phyloP scores from a whole-genome alignment of 192 early-diverging fungal species.

The Linderina pennispora region DNA sequence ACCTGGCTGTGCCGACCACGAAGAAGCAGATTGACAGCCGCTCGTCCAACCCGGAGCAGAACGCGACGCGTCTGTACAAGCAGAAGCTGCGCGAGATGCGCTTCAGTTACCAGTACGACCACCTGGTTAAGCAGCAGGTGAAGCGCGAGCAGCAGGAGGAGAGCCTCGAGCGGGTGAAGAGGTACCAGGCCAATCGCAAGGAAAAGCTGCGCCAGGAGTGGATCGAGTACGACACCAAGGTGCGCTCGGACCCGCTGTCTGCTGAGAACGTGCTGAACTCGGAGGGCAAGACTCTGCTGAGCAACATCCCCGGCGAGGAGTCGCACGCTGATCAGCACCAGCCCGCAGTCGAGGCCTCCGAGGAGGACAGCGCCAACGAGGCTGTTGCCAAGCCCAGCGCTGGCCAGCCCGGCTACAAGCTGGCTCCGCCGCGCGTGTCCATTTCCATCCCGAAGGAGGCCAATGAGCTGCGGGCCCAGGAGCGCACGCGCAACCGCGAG shows the following conservation, averaged over 20 bases:
- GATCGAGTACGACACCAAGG: constrained; percentile 16
- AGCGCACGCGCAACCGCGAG: constrained; percentile 22
- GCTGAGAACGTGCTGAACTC: constrained; percentile 44
- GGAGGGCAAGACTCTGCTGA: constrained; percentile 33
- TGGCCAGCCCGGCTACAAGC: constrained; percentile 11
- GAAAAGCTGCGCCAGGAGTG: constrained; percentile 21
- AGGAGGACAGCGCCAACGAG: background rate
- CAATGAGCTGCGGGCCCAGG: constrained; percentile 20
- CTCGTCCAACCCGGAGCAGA: constrained; percentile 1
- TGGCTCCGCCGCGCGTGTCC: constrained; percentile 33
- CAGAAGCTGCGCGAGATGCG: constrained; percentile 24
- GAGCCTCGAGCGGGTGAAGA: constrained; percentile 1
- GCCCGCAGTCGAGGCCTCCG: background rate
- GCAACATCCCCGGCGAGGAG: constrained; percentile 6
- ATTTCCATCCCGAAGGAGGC: constrained; percentile 19
- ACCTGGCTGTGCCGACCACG: constrained; percentile 11
- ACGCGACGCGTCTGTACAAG: constrained; percentile 14
- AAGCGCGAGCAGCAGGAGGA: constrained; percentile 6
- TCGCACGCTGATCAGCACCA: background rate
- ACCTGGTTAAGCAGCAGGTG: constrained; percentile 12
- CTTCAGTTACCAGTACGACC: constrained; percentile 19
- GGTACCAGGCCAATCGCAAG: constrained; percentile 7
- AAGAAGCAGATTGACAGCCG: too few relatives aligned
- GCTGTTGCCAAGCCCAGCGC: background rate
- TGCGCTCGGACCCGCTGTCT: constrained; percentile 37